Base-by-base conservation (phyloP, 306 rosid genomes). In the Pterocarpus macrocarpus region DNA sequence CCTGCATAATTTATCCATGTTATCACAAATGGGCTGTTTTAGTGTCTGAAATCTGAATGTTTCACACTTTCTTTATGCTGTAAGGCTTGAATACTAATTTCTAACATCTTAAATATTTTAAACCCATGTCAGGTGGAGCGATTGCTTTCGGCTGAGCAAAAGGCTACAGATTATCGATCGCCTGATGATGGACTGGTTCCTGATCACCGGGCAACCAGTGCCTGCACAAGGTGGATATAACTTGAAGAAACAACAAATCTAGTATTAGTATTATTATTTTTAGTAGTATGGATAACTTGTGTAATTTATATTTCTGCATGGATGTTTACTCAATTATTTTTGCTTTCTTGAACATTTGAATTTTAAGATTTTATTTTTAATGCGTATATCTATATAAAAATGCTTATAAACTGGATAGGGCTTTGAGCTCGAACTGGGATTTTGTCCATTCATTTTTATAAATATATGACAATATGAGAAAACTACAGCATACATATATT, bases 141-240 rank as follows among this genome's bases (percentile, higher is more conserved):
- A 38, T 82, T 96, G 68, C 99, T 96, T 85, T 89, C 99, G 69
- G 95, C 97, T 78, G 99, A 96, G 84, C 99, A 96, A 72, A 96
- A 94, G 94, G 86, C 95, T 65, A 90, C 97, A 7, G 99, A 96
- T 87, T 94, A 89, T 80, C 86, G 89, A 69, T 88, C 97, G 75
- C 97, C 97, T 58, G 99, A 96, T 83, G 99, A 96, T 88, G 97
- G 97, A 79, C 87, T 93, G 67, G 87, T 90, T 85, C 97, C 97
- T 77, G 99, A 96, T 82, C 99, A 96, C 86, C 92, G 99, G 71
- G 91, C 98, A 47, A 96, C 99, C 57, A 90, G 36, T 88, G 99
- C 99, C 79, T 96, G 99, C 82, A 74, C 97, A 44, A 96, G 99
- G 99, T 95, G 85, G 75, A 50, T 64, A 30, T 49, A 73, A 77